Base-by-base conservation (phyloP, 1,284 basidiomycete species). In the Fomitopsis betulina region DNA sequence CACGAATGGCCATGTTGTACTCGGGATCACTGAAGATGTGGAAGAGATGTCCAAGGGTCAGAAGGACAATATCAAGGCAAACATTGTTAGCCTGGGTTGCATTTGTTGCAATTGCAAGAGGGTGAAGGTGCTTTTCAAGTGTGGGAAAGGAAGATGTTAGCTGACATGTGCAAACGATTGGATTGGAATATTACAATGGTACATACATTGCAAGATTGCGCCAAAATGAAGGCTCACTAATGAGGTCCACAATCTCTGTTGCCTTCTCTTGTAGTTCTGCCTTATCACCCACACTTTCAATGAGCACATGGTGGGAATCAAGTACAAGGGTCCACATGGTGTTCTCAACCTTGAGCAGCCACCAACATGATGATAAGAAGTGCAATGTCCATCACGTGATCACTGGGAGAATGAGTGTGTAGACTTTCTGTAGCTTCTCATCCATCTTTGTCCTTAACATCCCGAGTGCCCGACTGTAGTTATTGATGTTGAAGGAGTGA, bases 41-140 rank as follows among this genome's bases (percentile, higher is more conserved):
- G 32, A 51, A 53, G 9, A 66, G 55, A 13, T 55, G 54, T 3
- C 56, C 63, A 35, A 70, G 62, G 8, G 33, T 53, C 10, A 53
- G 32, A 5, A 53, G 32, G 17, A 53, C 50, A 25, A 33, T 13
- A 33, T 53, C 50, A 17, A 53, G 50, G 33, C 33, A 30, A 37
- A 15, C 30, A 30, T 23, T 19, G n/a, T n/a, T 33, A 12, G 60
- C 63, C 51, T 71, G 68, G n/a, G 65, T 62, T 32, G 67, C 55
- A 54, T 70, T 69, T 35, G 65, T 60, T 12, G 67, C 67, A 52
- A 68, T 61, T 2, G 68, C 68, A 35, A 71, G 63, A 37, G 68
- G 69, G 55, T 67, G 62, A 17, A 71, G 61, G 45, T 68, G 64
- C 17, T 47, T 19, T 50, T 66, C 63, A 19, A 69, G 62, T 19